phyloP scores from a whole-genome alignment of 352 stramenopile genomes.

The Pythium scleroteichum region DNA sequence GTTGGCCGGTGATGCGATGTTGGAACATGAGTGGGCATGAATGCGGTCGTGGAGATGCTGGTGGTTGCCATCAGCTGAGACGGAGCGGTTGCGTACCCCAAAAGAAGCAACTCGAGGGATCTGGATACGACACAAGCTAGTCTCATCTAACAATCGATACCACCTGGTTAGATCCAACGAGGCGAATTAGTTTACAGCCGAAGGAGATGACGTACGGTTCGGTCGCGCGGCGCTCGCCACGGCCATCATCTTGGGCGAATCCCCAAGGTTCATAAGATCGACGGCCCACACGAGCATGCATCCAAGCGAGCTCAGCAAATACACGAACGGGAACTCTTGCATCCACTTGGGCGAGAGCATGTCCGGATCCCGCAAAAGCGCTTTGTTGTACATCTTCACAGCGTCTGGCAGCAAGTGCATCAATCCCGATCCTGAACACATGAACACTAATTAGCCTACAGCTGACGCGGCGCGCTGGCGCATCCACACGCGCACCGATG shows the following conservation, averaged over 20 bases:
- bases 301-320: conserved; percentile 52
- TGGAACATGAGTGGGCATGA: conserved; percentile 37
- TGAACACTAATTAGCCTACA: conserved; percentile 2
- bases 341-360: conserved; percentile 34
- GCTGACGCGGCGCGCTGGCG: no score
- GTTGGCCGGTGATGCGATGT: conserved; percentile 23
- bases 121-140: conserved; percentile 61
- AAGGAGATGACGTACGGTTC: conserved; percentile 38
- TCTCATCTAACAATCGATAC: conserved; percentile 41
- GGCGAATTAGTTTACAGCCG: no score
- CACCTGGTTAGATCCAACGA: no score
- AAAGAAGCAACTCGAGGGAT: conserved; percentile 56
- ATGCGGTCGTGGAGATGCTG: conserved; percentile 1
- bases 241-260: conserved; percentile 68
- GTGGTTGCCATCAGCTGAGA: conserved; percentile 30
- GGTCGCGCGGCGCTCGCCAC: conserved; percentile 55
- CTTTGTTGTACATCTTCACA: conserved; percentile 55
- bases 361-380: conserved; percentile 25
- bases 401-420: conserved; percentile 61
- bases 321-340: conserved; percentile 50
- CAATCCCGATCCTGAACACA: conserved; percentile 40
- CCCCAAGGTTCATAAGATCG: conserved; percentile 62
- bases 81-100: conserved; percentile 39
- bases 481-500: conserved; percentile 36
- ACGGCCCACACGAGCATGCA: conserved; percentile 65